These are phyloP conservation scores for Apophysomyces ossiformis DNA, from an alignment of 371 early-diverging fungal genomes.

Conservation along the genomic window DNA sequence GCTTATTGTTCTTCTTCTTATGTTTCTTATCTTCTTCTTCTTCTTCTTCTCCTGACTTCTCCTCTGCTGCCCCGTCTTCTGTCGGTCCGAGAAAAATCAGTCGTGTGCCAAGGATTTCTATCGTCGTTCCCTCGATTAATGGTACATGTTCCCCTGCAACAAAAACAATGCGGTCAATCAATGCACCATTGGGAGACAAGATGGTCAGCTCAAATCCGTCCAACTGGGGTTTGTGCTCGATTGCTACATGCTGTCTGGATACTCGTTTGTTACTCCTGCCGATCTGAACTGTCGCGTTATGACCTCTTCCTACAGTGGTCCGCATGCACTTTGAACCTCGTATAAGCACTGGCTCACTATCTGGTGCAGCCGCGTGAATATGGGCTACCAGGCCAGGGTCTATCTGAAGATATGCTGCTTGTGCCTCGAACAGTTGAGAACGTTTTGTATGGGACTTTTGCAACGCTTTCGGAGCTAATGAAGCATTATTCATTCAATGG, in stretches of 20 bases:
- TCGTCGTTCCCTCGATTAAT: slow-evolving; percentile 27
- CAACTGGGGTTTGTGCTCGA: slow-evolving; percentile 40
- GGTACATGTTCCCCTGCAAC: slow-evolving; percentile 31
- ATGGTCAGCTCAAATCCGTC: slow-evolving; percentile 47
- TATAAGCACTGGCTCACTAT: slow-evolving; percentile 21
- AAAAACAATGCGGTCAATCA: slow-evolving; percentile 32
- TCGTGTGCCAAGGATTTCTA: slow-evolving; percentile 34
- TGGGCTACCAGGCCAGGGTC: slow-evolving; percentile 22
- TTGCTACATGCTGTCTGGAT: slow-evolving; percentile 52
- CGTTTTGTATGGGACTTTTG: slow-evolving; percentile 4
- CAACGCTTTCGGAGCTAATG: not conserved
- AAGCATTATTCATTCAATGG: not conserved
- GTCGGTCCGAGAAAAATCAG: slow-evolving; percentile 24
- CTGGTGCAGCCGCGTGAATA: slow-evolving; percentile 25
- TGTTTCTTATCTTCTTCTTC: not conserved
- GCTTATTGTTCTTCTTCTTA: not conserved
- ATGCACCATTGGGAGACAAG: slow-evolving; percentile 52
- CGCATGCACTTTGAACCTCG: slow-evolving; percentile 29
- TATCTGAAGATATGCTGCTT: slow-evolving; percentile 23
- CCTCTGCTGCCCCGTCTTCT: slow-evolving; percentile 5
- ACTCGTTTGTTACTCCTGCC: slow-evolving; percentile 53
- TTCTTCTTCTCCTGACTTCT: slow-evolving; percentile 3
- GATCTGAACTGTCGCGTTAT: slow-evolving; percentile 50
- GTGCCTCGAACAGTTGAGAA: slow-evolving; percentile 22
- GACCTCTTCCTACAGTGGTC: slow-evolving; percentile 53